Evolutionary conservation across 805 yeast genomes (phyloP).

Genomic region (Monosporozyma servazzii): DNA sequence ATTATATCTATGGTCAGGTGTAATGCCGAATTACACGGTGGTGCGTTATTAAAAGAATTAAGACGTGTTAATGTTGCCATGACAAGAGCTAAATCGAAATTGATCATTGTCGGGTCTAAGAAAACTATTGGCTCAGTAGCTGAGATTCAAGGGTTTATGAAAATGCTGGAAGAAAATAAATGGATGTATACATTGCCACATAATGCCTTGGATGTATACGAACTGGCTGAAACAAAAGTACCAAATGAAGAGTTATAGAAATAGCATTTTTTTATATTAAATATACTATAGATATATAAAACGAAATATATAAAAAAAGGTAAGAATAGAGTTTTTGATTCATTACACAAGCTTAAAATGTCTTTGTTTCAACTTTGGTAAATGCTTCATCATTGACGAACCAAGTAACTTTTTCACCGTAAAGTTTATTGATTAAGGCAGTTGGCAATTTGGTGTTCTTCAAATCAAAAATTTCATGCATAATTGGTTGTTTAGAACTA

Average conservation of each 20-base stretch:
- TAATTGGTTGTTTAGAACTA: conserved; percentile 64
- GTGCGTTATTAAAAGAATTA: conserved; percentile 80
- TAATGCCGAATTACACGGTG: conserved; percentile 54
- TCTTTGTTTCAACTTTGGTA: conserved; percentile 18
- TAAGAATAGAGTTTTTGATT: conserved; percentile 1
- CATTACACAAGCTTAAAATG: neutral
- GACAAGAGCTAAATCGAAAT: conserved; percentile 79
- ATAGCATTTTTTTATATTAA: neutral
- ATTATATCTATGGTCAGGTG: conserved; percentile 85
- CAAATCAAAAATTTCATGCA: conserved; percentile 59
- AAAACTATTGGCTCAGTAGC: conserved; percentile 35
- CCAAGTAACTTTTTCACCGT: conserved; percentile 57
- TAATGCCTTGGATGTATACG: conserved; percentile 34
- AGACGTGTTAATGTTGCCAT: conserved; percentile 89
- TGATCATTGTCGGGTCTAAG: conserved; percentile 74
- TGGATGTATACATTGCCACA: conserved; percentile 59
- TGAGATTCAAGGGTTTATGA: conserved; percentile 41
- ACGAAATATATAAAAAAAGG: conserved; percentile 1
- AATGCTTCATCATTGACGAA: conserved; percentile 77
- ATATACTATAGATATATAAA: neutral
- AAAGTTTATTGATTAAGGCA: conserved; percentile 57
- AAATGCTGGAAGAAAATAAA: conserved; percentile 41
- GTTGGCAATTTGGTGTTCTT: conserved; percentile 51
- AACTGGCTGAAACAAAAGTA: conserved; percentile 10
- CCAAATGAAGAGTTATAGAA: neutral